Percentiles rank a stretch among this genome's conserved stretches.
Conservation (phyloP, 352 stramenopile species). For the Discostella stelligera region DNA sequence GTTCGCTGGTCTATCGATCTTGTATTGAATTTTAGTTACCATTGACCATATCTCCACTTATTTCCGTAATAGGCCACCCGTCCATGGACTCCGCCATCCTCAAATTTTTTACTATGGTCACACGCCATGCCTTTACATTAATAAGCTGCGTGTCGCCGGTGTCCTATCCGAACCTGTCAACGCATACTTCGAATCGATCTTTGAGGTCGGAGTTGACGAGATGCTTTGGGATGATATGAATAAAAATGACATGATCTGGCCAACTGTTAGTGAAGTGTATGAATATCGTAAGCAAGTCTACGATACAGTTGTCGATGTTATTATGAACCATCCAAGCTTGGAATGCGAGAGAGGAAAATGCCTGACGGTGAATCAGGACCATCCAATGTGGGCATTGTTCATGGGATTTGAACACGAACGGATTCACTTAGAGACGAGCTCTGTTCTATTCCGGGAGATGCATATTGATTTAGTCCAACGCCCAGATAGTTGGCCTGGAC, state of each 20-base stretch:
- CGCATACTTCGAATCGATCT: constrained; percentile 90
- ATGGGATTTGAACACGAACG: constrained; percentile 96
- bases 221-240: constrained; percentile 98
- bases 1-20: not conserved
- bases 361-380: constrained; percentile 80
- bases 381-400: constrained; percentile 90
- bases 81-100: constrained; percentile 92
- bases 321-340: constrained; percentile 87
- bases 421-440: constrained; percentile 97
- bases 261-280: constrained; percentile 87
- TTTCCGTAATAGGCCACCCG: constrained; percentile 79
- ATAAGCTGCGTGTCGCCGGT: constrained; percentile 93
- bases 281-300: constrained; percentile 92
- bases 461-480: constrained; percentile 87
- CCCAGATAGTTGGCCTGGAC: constrained; percentile 85
- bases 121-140: constrained; percentile 93
- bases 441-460: constrained; percentile 92
- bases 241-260: constrained; percentile 95
- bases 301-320: constrained; percentile 85
- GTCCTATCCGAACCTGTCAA: constrained; percentile 89
- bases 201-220: constrained; percentile 96
- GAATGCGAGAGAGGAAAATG: constrained; percentile 82
- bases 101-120: constrained; percentile 99
- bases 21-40: not conserved
- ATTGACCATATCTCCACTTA: not conserved